phyloP scores from a whole-genome alignment of 2,329 filamentous ascomycete genomes.

The Chaetothyriales sp. region DNA sequence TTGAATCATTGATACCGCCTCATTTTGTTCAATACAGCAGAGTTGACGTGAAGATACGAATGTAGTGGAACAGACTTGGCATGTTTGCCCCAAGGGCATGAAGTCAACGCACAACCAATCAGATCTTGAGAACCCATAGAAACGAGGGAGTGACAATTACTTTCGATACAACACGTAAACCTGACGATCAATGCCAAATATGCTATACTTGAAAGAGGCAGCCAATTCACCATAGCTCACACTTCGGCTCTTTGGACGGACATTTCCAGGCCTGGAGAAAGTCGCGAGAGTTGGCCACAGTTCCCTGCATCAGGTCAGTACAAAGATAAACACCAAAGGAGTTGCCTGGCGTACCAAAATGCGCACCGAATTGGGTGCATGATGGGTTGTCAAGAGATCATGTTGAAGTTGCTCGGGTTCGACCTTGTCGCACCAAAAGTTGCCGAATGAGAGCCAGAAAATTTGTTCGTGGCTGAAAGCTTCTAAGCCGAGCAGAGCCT shows the following conservation, averaged over 20 bases:
- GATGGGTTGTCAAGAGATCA: conserved; percentile 45
- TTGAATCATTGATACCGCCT: no score
- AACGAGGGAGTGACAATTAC: not conserved
- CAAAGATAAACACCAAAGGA: not conserved
- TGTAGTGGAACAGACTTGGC: no score
- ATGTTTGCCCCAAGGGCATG: no score
- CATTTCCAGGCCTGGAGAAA: conserved; percentile 55
- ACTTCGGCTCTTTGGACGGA: conserved; percentile 47
- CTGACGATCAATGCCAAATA: not conserved
- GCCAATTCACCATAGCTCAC: conserved; percentile 51
- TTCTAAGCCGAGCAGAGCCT: conserved; percentile 44
- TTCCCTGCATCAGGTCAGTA: conserved; percentile 25
- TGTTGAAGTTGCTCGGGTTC: conserved; percentile 41
- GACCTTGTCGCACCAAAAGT: conserved; percentile 51
- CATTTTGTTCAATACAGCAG: no score
- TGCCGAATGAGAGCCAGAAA: conserved; percentile 50
- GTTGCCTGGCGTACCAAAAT: conserved; percentile 23
- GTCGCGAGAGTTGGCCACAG: conserved; percentile 49
- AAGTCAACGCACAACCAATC: no score
- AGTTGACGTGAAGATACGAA: no score
- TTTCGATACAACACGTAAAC: not conserved
- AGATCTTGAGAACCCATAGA: no score
- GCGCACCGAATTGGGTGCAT: conserved; percentile 48
- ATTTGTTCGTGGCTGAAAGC: conserved; percentile 50
- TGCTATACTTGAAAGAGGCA: not conserved